These are phyloP conservation scores for Daldinia decipiens DNA, from an alignment of 495 filamentous ascomycete genomes.

Conservation along the genomic window DNA sequence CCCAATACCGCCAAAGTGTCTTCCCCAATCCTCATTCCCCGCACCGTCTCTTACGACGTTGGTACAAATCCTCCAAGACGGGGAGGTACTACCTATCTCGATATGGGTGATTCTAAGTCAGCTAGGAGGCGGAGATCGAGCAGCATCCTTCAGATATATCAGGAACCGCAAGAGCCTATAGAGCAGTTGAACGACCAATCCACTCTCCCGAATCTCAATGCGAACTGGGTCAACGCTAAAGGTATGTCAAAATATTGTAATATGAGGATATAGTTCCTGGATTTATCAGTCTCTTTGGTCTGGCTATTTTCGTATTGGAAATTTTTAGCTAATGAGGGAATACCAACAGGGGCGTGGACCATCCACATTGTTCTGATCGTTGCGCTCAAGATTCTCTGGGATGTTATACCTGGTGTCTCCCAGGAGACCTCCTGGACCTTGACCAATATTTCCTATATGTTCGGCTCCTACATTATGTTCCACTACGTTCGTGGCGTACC, in stretches of 20 bases:
- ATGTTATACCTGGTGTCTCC: constrained; percentile 91
- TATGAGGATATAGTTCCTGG: neutral
- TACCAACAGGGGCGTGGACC: constrained; percentile 83
- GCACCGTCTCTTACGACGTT: constrained; percentile 82
- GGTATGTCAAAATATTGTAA: constrained; percentile 64
- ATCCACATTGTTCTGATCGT: constrained; percentile 94
- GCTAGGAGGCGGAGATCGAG: constrained; percentile 86
- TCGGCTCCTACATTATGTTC: constrained; percentile 99
- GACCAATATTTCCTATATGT: constrained; percentile 99
- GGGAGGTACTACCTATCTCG: constrained; percentile 52
- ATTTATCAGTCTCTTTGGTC: neutral
- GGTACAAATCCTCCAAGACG: constrained; percentile 71
- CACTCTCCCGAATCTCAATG: constrained; percentile 92
- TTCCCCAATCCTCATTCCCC: constrained; percentile 77
- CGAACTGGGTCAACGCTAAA: constrained; percentile 98
- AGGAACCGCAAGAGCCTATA: constrained; percentile 90
- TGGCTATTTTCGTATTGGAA: neutral
- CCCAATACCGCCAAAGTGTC: constrained; percentile 86
- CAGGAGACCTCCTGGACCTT: constrained; percentile 99
- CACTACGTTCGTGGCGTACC: constrained; percentile 97
- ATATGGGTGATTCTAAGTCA: constrained; percentile 63
- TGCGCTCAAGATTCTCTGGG: constrained; percentile 91
- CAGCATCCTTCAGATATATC: constrained; percentile 87
- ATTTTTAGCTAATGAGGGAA: constrained; percentile 12
- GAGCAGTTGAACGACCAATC: constrained; percentile 97